Base-by-base conservation (phyloP, 768 basidiomycete genomes). In the Rhodosporidiobolus sp. region DNA sequence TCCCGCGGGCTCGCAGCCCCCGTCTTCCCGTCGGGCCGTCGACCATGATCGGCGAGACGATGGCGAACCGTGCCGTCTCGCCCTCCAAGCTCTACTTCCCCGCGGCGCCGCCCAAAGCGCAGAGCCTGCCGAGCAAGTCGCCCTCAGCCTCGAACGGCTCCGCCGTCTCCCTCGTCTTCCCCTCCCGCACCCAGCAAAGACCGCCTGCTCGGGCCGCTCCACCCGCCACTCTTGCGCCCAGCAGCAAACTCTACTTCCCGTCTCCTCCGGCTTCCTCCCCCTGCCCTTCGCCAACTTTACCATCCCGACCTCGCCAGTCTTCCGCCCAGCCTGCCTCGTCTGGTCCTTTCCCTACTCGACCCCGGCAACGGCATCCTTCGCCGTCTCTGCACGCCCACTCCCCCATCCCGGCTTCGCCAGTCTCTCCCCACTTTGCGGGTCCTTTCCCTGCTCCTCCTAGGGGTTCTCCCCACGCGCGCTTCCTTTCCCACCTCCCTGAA, bases 21-120 rank as follows among this genome's bases (percentile, higher is more conserved):
- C 49, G 58, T 3, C 64, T 32, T 1, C 54, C 63, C 3, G 26
- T 30, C 0, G 69, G 69, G 1, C 63, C 69, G 16, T 22, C 50
- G 20, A 54, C 52, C 4, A 32, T 61, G 7, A 45, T 53, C 0
- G 58, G 57, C 20, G 64, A 65, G 16, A 14, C 28, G 43, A 24
- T 61, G 9, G 45, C 35, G 0, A 16, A 46, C 19, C 64, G 60
- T 4, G 1, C 34, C 4, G 19, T 4, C 3, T 49, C 63, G 32
- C 52, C 67, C 14, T 48, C 24, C n/a, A 52, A 24, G 46, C 52
- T 70, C 1, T 70, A 65, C 57, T 70, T 70, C 16, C 69, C 69
- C 0, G 34, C 63, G 0, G 35, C 63, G 0, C 62, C 60, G 20
- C 50, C 63, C 1, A 58, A 45, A 24, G 38, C 30, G 1, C 45